phyloP scores from a whole-genome alignment of 805 yeast species.

The Scheffersomyces coipomensis region DNA sequence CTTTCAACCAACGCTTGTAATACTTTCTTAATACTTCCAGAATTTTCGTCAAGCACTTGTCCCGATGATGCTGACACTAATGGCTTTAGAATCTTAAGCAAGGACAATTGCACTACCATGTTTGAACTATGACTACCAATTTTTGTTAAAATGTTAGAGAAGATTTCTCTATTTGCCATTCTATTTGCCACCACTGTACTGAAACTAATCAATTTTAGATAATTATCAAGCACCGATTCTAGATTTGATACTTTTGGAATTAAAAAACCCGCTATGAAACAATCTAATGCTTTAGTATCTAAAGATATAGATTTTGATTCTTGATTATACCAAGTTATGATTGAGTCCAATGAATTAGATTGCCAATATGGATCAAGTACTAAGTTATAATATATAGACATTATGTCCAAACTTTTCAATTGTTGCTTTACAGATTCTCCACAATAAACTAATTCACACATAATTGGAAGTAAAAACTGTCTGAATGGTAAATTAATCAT shows the following conservation, averaged over 20 bases:
- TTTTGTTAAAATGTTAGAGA: constrained; percentile 29
- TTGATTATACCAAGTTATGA: constrained; percentile 38
- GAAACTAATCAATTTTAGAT: constrained; percentile 31
- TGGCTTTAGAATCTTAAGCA: constrained; percentile 27
- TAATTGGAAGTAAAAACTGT: constrained; percentile 52
- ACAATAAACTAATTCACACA: constrained; percentile 53
- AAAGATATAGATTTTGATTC: constrained; percentile 20
- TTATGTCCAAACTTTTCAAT: constrained; percentile 35
- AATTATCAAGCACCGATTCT: constrained; percentile 42
- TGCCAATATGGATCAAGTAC: constrained; percentile 57
- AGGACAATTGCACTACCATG: constrained; percentile 36
- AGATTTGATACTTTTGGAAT: constrained; percentile 38
- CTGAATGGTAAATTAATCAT: constrained; percentile 42
- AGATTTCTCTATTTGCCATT: constrained; percentile 25
- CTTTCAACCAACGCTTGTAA: constrained; percentile 10
- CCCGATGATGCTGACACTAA: constrained; percentile 6
- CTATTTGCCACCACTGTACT: constrained; percentile 15
- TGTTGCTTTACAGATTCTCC: constrained; percentile 34
- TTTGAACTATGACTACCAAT: constrained; percentile 23
- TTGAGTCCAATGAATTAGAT: constrained; percentile 52
- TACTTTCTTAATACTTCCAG: constrained; percentile 1
- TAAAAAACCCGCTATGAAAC: constrained; percentile 39
- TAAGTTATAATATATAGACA: constrained; percentile 38
- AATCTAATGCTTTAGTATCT: constrained; percentile 22
- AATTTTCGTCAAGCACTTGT: neutral